phyloP scores from a whole-genome alignment of 305 asterid species.

The Solanum hybrid region DNA sequence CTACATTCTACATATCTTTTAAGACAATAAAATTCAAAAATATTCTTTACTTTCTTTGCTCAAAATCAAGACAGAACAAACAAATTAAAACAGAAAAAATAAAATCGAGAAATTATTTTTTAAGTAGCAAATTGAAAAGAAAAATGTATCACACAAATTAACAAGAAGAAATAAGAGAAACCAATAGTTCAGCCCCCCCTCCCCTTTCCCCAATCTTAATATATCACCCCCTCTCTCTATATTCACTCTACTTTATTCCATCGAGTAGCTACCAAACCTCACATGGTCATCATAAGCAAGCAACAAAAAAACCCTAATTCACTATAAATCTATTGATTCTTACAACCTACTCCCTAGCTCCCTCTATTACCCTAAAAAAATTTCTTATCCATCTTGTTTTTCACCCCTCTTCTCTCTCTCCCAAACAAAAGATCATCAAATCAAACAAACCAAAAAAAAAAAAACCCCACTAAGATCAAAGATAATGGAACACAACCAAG shows the following conservation, averaged over 20 bases:
- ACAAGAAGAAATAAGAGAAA: background rate
- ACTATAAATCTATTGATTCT: background rate
- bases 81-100: background rate
- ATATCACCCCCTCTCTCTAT: constrained; percentile 1
- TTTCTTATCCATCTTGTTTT: background rate
- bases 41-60: rapidly evolving
- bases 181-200: background rate
- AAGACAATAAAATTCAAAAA: rapidly evolving
- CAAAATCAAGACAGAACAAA: rapidly evolving
- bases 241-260: background rate
- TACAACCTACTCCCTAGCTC: background rate
- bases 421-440: background rate
- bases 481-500: constrained; percentile 47
- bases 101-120: too few relatives aligned
- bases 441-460: background rate
- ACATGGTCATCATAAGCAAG: background rate
- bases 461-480: background rate
- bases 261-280: background rate
- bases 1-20: background rate
- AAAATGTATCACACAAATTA: background rate
- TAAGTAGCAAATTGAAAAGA: too few relatives aligned
- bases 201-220: background rate
- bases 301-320: background rate
- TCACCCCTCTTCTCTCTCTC: background rate
- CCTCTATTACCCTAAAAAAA: background rate